These are phyloP conservation scores for Penicillium taxi DNA, from an alignment of 495 filamentous ascomycete genomes.

Conservation along the genomic window DNA sequence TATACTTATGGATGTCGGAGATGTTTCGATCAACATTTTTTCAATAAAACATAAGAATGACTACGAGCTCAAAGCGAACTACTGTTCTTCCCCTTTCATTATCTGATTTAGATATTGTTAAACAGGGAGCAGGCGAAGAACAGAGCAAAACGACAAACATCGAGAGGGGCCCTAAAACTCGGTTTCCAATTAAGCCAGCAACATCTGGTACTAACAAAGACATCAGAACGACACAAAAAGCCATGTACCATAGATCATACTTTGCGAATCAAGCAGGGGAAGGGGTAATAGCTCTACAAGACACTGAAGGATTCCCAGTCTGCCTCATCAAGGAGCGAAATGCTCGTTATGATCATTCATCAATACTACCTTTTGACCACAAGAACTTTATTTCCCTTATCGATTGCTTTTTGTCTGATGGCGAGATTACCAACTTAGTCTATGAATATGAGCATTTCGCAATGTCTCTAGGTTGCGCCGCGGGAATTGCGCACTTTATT, in stretches of 20 bases:
- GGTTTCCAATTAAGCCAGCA: no score
- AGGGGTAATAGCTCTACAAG: slow-evolving; percentile 1
- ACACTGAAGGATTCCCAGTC: neutral
- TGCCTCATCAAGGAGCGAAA: neutral
- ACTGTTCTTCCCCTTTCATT: no score
- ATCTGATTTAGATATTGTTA: no score
- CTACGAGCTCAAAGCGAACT: no score
- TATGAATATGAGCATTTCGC: slow-evolving; percentile 11
- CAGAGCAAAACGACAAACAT: no score
- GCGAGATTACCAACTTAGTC: slow-evolving; percentile 1
- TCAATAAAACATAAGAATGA: no score
- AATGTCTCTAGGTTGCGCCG: slow-evolving; percentile 4
- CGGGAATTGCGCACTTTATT: slow-evolving; percentile 6
- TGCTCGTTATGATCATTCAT: neutral
- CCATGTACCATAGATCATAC: slow-evolving; percentile 1
- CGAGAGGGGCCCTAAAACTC: no score
- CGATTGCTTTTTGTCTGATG: slow-evolving; percentile 3
- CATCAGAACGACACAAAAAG: no score
- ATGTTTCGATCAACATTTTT: no score
- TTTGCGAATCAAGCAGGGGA: neutral
- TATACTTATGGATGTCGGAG: no score
- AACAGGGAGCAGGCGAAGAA: no score
- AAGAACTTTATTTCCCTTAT: slow-evolving; percentile 4
- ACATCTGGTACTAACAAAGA: no score
- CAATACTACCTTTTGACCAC: neutral